These are phyloP conservation scores for Microcera coccophila DNA, from an alignment of 2,329 filamentous ascomycete species.

Conservation along the genomic window DNA sequence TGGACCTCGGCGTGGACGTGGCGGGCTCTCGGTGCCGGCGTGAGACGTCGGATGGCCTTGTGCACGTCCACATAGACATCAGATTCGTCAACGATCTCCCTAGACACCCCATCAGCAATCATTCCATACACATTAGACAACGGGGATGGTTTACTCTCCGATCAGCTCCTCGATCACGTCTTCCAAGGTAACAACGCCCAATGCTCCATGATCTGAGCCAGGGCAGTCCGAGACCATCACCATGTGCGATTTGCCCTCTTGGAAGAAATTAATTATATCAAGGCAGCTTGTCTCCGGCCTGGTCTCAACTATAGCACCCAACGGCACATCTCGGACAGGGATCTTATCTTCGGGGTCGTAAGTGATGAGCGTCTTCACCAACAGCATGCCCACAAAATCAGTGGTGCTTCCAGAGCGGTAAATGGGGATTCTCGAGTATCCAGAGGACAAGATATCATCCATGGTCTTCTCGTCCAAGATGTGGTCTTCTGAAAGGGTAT, in stretches of 20 bases:
- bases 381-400: constrained; percentile 95
- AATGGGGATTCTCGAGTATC: constrained; percentile 94
- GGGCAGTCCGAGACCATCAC: constrained; percentile 87
- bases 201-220: constrained; percentile 83
- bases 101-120: constrained; percentile 34
- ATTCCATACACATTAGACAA: not conserved
- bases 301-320: constrained; percentile 93
- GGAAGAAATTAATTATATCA: constrained; percentile 99
- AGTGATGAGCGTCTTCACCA: constrained; percentile 98
- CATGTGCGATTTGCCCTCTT: constrained; percentile 99
- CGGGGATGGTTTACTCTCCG: constrained; percentile 68
- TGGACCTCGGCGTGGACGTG: constrained; percentile 39
- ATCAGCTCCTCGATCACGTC: constrained; percentile 99
- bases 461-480: constrained; percentile 90
- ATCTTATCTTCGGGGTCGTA: constrained; percentile 94
- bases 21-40: constrained; percentile 75
- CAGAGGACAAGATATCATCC: constrained; percentile 86
- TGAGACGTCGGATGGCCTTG: constrained; percentile 88
- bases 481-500: constrained; percentile 93
- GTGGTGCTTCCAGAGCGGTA: constrained; percentile 76
- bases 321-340: constrained; percentile 81
- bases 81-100: constrained; percentile 97
- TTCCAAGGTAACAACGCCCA: constrained; percentile 92
- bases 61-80: constrained; percentile 98
- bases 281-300: constrained; percentile 92